Conservation (phyloP, 768 basidiomycete species). For the Pholiota conissans region DNA sequence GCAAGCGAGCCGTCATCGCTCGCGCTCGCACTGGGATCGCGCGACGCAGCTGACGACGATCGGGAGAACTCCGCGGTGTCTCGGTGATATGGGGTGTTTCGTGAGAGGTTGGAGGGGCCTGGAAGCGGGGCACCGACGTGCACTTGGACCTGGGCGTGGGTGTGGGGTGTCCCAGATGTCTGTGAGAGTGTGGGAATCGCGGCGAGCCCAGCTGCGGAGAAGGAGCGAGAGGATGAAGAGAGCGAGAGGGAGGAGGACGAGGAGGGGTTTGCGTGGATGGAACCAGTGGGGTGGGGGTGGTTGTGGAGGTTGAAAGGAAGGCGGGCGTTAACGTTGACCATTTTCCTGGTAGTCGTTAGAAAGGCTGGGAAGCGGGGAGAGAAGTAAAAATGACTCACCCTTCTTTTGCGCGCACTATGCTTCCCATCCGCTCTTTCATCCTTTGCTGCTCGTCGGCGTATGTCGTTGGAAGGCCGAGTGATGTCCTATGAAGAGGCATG, state of each 20-base stretch:
- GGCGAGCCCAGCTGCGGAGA: constrained; percentile 3
- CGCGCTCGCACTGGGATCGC: not conserved
- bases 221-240: constrained; percentile 17
- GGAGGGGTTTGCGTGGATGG: constrained; percentile 21
- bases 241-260: constrained; percentile 18
- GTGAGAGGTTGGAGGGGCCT: constrained; percentile 5
- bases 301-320: constrained; percentile 61
- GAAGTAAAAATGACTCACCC: constrained; percentile 36
- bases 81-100: constrained; percentile 9
- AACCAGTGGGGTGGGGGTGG: constrained; percentile 26
- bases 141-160: constrained; percentile 11
- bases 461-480: constrained; percentile 7
- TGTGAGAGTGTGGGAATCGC: not conserved
- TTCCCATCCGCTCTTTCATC: constrained; percentile 48
- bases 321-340: constrained; percentile 60
- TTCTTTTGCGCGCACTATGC: constrained; percentile 60
- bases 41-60: constrained; percentile 1
- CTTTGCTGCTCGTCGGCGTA: constrained; percentile 43
- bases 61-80: constrained; percentile 10
- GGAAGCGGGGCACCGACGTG: constrained; percentile 16
- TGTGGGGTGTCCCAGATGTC: constrained; percentile 13
- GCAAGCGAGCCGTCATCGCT: constrained; percentile 1
- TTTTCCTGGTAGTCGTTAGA: constrained; percentile 40
- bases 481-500: not conserved
- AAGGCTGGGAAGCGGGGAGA: not conserved